Percentiles rank a stretch among this genome's conserved stretches.
Conservation (phyloP, 169 alveolate genomes). For the Eimeria tenella region DNA sequence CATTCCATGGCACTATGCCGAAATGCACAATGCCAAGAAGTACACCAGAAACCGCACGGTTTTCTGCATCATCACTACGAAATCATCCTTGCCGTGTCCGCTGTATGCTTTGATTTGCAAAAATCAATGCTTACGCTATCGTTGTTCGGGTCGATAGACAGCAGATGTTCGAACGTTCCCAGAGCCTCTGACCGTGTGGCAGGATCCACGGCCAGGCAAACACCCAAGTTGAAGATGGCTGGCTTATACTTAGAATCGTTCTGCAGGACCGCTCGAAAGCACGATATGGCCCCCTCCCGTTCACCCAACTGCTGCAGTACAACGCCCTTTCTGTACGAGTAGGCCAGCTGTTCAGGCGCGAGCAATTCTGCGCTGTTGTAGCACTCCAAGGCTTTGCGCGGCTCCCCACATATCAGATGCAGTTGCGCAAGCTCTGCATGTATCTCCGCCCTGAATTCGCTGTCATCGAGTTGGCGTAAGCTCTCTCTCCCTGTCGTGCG, state of each 20-base stretch:
- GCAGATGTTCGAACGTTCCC: slow-evolving; percentile 55
- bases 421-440: slow-evolving; percentile 76
- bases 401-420: slow-evolving; percentile 68
- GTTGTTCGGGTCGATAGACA: slow-evolving; percentile 71
- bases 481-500: slow-evolving; percentile 26
- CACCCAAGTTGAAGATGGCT: slow-evolving; percentile 78
- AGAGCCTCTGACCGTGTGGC: slow-evolving; percentile 75
- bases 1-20: too few relatives aligned
- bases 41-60: too few relatives aligned
- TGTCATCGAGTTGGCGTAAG: slow-evolving; percentile 42
- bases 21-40: too few relatives aligned
- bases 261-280: slow-evolving; percentile 67
- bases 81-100: too few relatives aligned
- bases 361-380: slow-evolving; percentile 65
- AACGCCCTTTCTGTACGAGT: slow-evolving; percentile 70
- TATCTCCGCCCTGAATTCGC: slow-evolving; percentile 62
- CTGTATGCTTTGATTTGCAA: too few relatives aligned
- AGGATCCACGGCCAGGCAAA: slow-evolving; percentile 59
- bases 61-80: too few relatives aligned
- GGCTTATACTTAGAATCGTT: slow-evolving; percentile 70
- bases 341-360: slow-evolving; percentile 65
- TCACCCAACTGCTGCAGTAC: slow-evolving; percentile 79
- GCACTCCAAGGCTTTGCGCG: slow-evolving; percentile 70
- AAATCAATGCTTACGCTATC: slow-evolving; percentile 40
- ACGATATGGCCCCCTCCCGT: slow-evolving; percentile 67